These are phyloP conservation scores for Sporothrix humicola DNA, from an alignment of 2,329 filamentous ascomycete species.

Conservation along the genomic window DNA sequence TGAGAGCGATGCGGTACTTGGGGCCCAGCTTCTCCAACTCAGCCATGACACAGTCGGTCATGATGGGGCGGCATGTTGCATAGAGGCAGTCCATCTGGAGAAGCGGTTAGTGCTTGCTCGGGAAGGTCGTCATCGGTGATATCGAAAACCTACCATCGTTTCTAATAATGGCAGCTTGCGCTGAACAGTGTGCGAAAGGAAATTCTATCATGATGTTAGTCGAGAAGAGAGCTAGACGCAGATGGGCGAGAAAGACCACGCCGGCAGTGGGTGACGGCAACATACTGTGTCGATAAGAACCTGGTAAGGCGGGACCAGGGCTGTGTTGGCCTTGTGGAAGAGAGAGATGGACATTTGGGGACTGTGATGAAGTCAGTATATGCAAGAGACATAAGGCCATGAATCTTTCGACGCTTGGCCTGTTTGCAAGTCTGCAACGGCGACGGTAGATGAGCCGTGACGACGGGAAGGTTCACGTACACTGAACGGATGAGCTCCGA, in stretches of 20 bases:
- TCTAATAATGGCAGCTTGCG: constrained; percentile 85
- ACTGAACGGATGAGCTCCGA: constrained; percentile 39
- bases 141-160: constrained; percentile 69
- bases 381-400: no score
- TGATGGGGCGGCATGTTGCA: constrained; percentile 86
- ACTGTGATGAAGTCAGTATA: constrained; percentile 16
- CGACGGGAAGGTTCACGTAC: constrained; percentile 25
- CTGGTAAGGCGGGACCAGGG: constrained; percentile 39
- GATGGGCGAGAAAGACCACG: not conserved
- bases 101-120: not conserved
- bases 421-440: not conserved
- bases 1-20: constrained; percentile 84
- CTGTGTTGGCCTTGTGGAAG: constrained; percentile 41
- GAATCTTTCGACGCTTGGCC: no score
- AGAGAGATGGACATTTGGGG: constrained; percentile 39
- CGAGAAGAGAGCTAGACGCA: not conserved
- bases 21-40: constrained; percentile 88
- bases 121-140: not conserved
- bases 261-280: not conserved
- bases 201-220: constrained; percentile 59
- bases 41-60: constrained; percentile 77
- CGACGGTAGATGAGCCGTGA: not conserved
- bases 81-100: constrained; percentile 89
- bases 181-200: constrained; percentile 86
- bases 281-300: constrained; percentile 40